Evolutionary conservation across 2,329 filamentous ascomycete species (phyloP).

Genomic region (Trichophyton verrucosum): DNA sequence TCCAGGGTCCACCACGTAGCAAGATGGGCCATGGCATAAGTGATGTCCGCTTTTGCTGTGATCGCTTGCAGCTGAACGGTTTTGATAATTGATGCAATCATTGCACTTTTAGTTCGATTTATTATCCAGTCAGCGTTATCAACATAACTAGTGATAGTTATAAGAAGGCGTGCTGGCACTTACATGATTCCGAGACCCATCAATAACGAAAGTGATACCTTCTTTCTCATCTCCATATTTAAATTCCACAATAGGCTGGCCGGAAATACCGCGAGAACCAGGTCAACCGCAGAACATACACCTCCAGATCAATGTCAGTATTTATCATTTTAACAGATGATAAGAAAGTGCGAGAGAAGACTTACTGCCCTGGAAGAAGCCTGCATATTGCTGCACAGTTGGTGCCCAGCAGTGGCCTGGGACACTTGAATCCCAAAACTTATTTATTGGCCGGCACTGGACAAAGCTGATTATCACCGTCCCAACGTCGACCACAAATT

Average conservation of each 20-base stretch:
- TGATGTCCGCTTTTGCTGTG: constrained; percentile 7
- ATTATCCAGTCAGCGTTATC: not conserved
- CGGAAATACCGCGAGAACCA: constrained; percentile 12
- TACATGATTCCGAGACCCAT: constrained; percentile 10
- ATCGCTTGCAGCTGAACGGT: constrained; percentile 6
- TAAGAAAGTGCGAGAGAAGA: not conserved
- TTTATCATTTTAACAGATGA: not conserved
- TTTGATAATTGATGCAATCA: constrained; percentile 10
- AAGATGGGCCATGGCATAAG: constrained; percentile 8
- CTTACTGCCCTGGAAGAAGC: constrained; percentile 11
- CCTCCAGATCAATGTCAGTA: constrained; percentile 4
- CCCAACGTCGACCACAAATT: constrained; percentile 6
- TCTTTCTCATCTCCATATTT: constrained; percentile 8
- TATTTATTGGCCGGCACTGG: constrained; percentile 7
- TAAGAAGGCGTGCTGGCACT: not conserved
- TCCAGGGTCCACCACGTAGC: constrained; percentile 8
- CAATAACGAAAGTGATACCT: constrained; percentile 8
- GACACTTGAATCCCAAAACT: constrained; percentile 7
- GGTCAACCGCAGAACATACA: constrained; percentile 9
- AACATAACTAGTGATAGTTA: not conserved
- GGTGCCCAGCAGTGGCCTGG: constrained; percentile 10
- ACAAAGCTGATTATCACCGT: constrained; percentile 7
- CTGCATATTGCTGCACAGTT: constrained; percentile 6
- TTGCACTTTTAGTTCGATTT: constrained; percentile 1
- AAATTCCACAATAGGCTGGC: constrained; percentile 11